Conservation (phyloP, 495 filamentous ascomycete genomes). For the Xylaria palmicola region DNA sequence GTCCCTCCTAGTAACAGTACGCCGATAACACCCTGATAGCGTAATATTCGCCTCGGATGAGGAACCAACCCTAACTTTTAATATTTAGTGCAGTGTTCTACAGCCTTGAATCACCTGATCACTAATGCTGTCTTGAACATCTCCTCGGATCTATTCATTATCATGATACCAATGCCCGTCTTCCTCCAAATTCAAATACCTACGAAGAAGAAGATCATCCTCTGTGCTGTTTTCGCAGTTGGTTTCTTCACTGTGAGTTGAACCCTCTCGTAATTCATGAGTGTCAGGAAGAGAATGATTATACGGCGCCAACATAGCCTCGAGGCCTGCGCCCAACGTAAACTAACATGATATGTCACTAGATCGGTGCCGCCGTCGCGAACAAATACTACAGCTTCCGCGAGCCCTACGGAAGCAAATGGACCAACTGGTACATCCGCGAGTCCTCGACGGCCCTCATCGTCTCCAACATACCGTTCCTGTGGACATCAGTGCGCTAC, state of each 20-base stretch:
- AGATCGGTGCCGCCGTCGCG: slow-evolving; percentile 59
- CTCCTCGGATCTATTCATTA: slow-evolving; percentile 61
- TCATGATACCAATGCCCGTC: slow-evolving; percentile 59
- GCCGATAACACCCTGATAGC: neutral
- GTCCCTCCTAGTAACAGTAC: slow-evolving; percentile 42
- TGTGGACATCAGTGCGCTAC: slow-evolving; percentile 58
- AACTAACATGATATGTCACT: neutral
- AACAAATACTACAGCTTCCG: slow-evolving; percentile 69
- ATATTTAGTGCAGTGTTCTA: slow-evolving; percentile 24
- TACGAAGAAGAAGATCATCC: slow-evolving; percentile 48
- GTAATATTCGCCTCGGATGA: slow-evolving; percentile 22
- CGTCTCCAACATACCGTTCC: slow-evolving; percentile 63
- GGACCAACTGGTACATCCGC: slow-evolving; percentile 68
- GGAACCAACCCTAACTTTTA: slow-evolving; percentile 25
- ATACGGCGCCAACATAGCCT: neutral
- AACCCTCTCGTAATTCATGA: neutral
- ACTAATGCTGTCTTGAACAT: slow-evolving; percentile 67
- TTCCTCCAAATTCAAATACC: slow-evolving; percentile 56
- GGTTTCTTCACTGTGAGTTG: slow-evolving; percentile 56
- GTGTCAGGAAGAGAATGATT: neutral
- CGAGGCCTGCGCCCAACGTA: neutral
- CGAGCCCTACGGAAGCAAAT: slow-evolving; percentile 52
- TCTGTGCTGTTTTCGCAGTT: slow-evolving; percentile 50
- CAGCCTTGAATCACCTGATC: slow-evolving; percentile 57
- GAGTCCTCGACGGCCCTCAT: slow-evolving; percentile 63